Percentiles rank a stretch among this genome's conserved stretches.
phyloP scores from a whole-genome alignment of 805 yeast genomes.

The Zygosaccharomyces siamensis region DNA sequence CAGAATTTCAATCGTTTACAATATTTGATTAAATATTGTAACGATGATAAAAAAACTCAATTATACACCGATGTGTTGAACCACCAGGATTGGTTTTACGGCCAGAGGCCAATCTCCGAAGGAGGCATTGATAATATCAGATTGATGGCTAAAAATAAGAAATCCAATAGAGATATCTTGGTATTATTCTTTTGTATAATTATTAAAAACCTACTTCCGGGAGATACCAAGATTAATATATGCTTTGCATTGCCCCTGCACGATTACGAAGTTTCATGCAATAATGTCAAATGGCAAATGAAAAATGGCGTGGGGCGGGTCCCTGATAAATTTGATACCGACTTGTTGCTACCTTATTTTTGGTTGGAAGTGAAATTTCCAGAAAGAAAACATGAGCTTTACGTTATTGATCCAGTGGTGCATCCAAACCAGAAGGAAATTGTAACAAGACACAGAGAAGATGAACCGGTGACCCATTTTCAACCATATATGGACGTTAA shows the following conservation, averaged over 20 bases:
- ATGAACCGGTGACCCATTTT: constrained; percentile 12
- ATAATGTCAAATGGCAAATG: constrained; percentile 4
- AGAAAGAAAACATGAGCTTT: constrained; percentile 6
- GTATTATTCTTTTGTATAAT: constrained; percentile 23
- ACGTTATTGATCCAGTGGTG: constrained; percentile 26
- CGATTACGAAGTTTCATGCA: constrained; percentile 10
- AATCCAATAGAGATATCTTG: constrained; percentile 23
- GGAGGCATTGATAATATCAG: constrained; percentile 11
- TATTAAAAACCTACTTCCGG: constrained; percentile 15
- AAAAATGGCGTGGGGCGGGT: constrained; percentile 10
- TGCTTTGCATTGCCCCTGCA: constrained; percentile 26
- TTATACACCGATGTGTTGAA: constrained; percentile 7
- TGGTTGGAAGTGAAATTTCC: constrained; percentile 24
- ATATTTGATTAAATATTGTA: constrained; percentile 7
- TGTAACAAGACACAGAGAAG: constrained; percentile 8
- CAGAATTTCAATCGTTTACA: constrained; percentile 20
- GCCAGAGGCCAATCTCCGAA: constrained; percentile 14
- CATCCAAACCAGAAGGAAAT: constrained; percentile 16
- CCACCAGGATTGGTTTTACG: constrained; percentile 19
- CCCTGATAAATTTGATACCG: constrained; percentile 26
- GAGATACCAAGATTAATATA: constrained; percentile 9
- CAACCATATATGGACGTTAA: constrained; percentile 9
- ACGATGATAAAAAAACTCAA: background rate
- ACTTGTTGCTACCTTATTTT: constrained; percentile 25
- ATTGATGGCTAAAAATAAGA: constrained; percentile 22